A percentile compares a stretch with the other conserved stretches of the same genome.
Evolutionary conservation across 2,329 filamentous ascomycete species (phyloP).

Genomic region (Massarina eburnea): DNA sequence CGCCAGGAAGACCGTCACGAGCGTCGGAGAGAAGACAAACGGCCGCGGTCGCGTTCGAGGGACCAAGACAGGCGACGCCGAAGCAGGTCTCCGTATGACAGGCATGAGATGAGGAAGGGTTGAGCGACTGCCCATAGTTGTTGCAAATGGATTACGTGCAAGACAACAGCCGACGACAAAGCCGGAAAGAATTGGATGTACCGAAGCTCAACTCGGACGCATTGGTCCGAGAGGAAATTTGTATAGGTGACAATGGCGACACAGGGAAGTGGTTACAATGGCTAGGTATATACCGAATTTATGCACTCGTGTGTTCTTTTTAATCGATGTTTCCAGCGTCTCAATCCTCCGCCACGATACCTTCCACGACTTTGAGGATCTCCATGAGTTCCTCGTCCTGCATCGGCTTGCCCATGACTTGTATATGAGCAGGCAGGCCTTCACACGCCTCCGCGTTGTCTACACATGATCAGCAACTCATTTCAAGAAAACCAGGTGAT

Average conservation of each 20-base stretch:
- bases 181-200: too few relatives aligned
- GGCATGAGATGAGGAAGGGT: slow-evolving; percentile 10
- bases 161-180: too few relatives aligned
- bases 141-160: too few relatives aligned
- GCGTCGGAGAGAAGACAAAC: slow-evolving; percentile 23
- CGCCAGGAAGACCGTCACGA: slow-evolving; percentile 27
- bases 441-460: slow-evolving; percentile 46
- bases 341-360: slow-evolving; percentile 8
- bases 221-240: too few relatives aligned
- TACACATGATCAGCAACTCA: slow-evolving; percentile 20
- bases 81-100: slow-evolving; percentile 21
- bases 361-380: slow-evolving; percentile 38
- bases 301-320: not conserved
- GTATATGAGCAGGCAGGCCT: slow-evolving; percentile 50
- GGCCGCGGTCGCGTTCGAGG: slow-evolving; percentile 21
- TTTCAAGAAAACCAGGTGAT: not conserved
- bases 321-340: not conserved
- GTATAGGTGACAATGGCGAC: not conserved
- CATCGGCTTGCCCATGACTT: slow-evolving; percentile 50
- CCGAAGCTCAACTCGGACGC: too few relatives aligned
- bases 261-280: not conserved
- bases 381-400: slow-evolving; percentile 51
- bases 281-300: not conserved
- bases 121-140: slow-evolving; percentile 1
- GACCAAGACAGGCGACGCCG: slow-evolving; percentile 33